phyloP scores from a whole-genome alignment of 352 stramenopile genomes.

The Phytophthora fragariae region DNA sequence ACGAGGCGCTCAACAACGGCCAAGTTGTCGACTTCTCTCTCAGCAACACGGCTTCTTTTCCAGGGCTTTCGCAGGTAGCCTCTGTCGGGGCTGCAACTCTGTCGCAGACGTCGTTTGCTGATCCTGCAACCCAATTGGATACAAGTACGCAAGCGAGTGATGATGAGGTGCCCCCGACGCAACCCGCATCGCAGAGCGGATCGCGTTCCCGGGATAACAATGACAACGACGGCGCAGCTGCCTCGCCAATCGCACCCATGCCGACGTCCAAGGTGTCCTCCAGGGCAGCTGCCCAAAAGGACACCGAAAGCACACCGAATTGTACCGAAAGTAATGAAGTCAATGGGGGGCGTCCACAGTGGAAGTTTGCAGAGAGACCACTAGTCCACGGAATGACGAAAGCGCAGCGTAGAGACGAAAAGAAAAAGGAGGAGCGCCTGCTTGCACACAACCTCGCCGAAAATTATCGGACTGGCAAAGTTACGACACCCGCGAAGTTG shows the following conservation, averaged over 20 bases:
- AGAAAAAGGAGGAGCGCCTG: too few relatives aligned
- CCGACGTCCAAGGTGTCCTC: background rate
- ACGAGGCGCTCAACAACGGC: background rate
- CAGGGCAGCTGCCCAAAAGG: too few relatives aligned
- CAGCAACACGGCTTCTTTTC: background rate
- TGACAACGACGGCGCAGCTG: background rate
- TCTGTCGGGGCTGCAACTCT: background rate
- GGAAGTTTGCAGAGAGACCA: too few relatives aligned
- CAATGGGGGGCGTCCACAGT: too few relatives aligned
- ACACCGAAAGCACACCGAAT: too few relatives aligned
- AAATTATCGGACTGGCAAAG: too few relatives aligned
- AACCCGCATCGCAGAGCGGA: background rate
- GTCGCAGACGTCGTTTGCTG: background rate
- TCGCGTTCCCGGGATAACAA: background rate
- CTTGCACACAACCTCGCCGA: too few relatives aligned
- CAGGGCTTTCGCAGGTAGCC: background rate
- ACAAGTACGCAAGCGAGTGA: background rate
- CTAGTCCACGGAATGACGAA: too few relatives aligned
- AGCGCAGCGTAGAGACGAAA: too few relatives aligned
- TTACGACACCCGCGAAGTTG: too few relatives aligned
- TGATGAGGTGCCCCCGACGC: background rate
- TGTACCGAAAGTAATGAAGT: too few relatives aligned
- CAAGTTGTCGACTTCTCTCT: background rate
- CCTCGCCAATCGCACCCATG: background rate
- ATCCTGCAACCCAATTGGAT: background rate